Conservation (phyloP, 306 rosid species). For the Inga laurina region DNA sequence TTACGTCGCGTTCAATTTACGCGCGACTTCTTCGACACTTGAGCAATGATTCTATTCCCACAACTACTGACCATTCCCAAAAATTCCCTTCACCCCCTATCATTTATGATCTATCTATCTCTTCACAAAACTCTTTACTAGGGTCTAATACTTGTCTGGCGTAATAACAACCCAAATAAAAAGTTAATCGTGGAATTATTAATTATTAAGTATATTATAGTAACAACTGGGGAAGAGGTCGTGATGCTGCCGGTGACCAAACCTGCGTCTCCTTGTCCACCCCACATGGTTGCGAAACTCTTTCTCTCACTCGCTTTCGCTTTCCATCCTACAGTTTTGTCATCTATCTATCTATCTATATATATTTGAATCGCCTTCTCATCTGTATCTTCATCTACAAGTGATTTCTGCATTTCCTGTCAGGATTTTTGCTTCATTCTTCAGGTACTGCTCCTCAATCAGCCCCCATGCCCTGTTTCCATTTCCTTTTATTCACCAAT, state of each 20-base stretch:
- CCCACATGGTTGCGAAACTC: constrained; percentile 50
- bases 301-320: constrained; percentile 3
- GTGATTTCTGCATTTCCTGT: constrained; percentile 20
- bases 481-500: neutral
- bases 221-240: neutral
- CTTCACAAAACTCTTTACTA: neutral
- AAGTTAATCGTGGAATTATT: neutral
- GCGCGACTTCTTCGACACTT: neutral
- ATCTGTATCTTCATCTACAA: constrained; percentile 10
- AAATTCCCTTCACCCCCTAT: neutral
- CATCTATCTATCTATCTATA: neutral
- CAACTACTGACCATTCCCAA: neutral
- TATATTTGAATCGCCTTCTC: constrained; percentile 22
- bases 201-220: no score
- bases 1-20: neutral
- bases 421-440: constrained; percentile 38
- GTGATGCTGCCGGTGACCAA: constrained; percentile 23
- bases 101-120: neutral
- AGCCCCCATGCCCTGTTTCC: neutral
- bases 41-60: neutral
- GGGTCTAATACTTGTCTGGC: neutral
- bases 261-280: constrained; percentile 34
- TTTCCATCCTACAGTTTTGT: neutral
- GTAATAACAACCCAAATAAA: neutral
- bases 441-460: constrained; percentile 40